Percentiles rank a stretch among this genome's conserved stretches.
Conservation (phyloP, 2,329 filamentous ascomycete species). For the Falciphora oryzae region DNA sequence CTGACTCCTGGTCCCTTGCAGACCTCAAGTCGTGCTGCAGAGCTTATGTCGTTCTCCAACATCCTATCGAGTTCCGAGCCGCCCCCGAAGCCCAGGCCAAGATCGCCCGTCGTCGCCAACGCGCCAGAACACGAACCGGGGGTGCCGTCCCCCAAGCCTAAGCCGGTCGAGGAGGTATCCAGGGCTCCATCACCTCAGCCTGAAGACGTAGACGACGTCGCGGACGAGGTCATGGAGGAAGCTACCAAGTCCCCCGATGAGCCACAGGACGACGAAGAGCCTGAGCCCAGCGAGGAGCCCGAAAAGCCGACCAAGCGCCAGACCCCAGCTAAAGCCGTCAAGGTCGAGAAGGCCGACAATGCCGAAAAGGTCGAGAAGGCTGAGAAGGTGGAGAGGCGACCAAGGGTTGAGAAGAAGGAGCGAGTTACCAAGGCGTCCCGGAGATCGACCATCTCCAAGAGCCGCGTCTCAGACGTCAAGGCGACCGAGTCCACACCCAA, state of each 20-base stretch:
- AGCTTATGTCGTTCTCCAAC: constrained; percentile 94
- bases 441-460: constrained; percentile 29
- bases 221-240: not conserved
- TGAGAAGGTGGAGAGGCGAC: constrained; percentile 15
- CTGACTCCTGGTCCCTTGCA: constrained; percentile 27
- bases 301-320: constrained; percentile 15
- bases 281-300: constrained; percentile 10
- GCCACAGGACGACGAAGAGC: constrained; percentile 2
- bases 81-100: constrained; percentile 45
- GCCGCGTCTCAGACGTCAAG: constrained; percentile 45
- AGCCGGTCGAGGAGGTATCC: constrained; percentile 15
- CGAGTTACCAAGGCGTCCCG: constrained; percentile 28
- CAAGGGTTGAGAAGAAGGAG: constrained; percentile 30
- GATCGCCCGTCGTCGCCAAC: constrained; percentile 31
- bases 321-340: constrained; percentile 14
- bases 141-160: constrained; percentile 17
- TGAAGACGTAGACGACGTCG: constrained; percentile 2
- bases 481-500: constrained; percentile 43
- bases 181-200: constrained; percentile 3
- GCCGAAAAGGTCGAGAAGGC: constrained; percentile 13
- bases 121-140: constrained; percentile 14
- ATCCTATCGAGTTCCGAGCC: constrained; percentile 79
- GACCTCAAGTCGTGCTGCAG: constrained; percentile 68
- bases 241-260: not conserved
- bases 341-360: constrained; percentile 15